Percentiles rank a stretch among this genome's conserved stretches.
Evolutionary conservation across 2,329 filamentous ascomycete species (phyloP).

Genomic region (Diaporthe ilicicola): DNA sequence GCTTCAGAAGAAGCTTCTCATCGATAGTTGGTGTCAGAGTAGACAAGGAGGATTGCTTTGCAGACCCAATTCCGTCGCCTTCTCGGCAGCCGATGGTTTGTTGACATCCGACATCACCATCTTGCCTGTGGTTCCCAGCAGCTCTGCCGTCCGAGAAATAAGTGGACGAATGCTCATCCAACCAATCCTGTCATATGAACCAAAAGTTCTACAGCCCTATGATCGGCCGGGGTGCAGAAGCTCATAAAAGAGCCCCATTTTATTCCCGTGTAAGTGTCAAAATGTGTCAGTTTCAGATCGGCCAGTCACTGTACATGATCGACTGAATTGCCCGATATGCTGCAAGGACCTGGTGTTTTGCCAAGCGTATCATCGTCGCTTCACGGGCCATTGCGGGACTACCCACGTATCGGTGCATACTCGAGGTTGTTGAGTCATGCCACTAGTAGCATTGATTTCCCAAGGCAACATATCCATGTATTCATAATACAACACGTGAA

Average conservation of each 20-base stretch:
- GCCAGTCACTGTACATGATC: slow-evolving; percentile 5
- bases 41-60: neutral
- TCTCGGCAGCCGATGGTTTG: neutral
- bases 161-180: neutral
- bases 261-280: neutral
- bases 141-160: neutral
- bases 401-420: neutral
- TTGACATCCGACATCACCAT: neutral
- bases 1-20: slow-evolving; percentile 1
- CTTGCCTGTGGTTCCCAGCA: neutral
- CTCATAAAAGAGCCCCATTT: neutral
- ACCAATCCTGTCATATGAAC: neutral
- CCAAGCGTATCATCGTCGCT: slow-evolving; percentile 22
- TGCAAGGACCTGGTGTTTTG: slow-evolving; percentile 11
- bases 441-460: neutral
- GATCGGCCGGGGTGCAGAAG: neutral
- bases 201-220: neutral
- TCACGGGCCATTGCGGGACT: neutral
- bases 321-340: neutral
- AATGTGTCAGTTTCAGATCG: slow-evolving; percentile 18
- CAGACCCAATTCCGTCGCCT: neutral
- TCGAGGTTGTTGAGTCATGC: neutral
- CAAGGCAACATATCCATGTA: neutral
- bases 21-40: neutral
- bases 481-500: neutral